These are phyloP conservation scores for Candida yuanshanica DNA, from an alignment of 805 yeast genomes.

Conservation along the genomic window DNA sequence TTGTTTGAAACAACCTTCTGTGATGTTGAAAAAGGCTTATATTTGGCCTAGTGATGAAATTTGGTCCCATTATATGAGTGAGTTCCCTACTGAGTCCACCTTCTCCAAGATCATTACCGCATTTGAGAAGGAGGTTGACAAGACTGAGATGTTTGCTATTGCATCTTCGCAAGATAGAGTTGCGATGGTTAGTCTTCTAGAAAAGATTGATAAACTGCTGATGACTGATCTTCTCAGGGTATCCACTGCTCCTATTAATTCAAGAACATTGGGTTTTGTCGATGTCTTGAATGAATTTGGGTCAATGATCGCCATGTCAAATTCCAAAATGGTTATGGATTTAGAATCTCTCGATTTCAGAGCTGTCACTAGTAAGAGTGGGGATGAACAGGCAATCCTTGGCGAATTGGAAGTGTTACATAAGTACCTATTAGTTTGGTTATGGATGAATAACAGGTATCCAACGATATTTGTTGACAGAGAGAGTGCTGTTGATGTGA, in stretches of 20 bases:
- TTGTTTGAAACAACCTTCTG: constrained; percentile 46
- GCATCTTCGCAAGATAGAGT: constrained; percentile 34
- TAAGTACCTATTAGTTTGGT: constrained; percentile 56
- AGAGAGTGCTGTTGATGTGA: constrained; percentile 66
- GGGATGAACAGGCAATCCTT: constrained; percentile 9
- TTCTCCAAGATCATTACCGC: constrained; percentile 41
- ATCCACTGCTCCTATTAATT: constrained; percentile 57
- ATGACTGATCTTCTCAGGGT: constrained; percentile 53
- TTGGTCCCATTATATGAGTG: constrained; percentile 61
- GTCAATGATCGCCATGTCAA: constrained; percentile 22
- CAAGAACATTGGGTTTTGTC: constrained; percentile 36
- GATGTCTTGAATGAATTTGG: constrained; percentile 51
- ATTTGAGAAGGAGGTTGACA: constrained; percentile 36
- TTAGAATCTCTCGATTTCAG: constrained; percentile 25
- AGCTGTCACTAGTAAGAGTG: background rate
- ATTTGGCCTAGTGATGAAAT: constrained; percentile 77
- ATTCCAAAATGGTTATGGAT: constrained; percentile 52
- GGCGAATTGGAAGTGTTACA: constrained; percentile 56
- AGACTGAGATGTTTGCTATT: constrained; percentile 28
- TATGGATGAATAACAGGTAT: constrained; percentile 87
- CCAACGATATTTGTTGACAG: constrained; percentile 76
- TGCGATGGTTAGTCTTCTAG: constrained; percentile 34
- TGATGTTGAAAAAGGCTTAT: constrained; percentile 52
- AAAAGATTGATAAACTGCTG: constrained; percentile 35
- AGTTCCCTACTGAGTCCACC: constrained; percentile 46